phyloP scores from a whole-genome alignment of 805 yeast species.

The Myxozyma mucilagina region DNA sequence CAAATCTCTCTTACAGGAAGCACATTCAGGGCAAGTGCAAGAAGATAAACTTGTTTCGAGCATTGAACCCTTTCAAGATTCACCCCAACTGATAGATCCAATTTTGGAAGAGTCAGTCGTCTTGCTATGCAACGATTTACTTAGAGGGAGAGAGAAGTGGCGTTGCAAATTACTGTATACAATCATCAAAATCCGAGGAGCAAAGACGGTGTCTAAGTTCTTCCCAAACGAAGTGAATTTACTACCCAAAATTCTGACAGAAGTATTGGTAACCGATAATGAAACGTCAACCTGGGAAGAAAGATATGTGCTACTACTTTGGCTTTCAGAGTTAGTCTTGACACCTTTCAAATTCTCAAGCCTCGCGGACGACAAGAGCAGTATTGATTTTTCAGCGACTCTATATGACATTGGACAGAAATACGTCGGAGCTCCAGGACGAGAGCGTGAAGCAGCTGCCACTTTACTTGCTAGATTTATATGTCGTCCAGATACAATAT shows the following conservation, averaged over 20 bases:
- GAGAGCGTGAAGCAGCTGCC: conserved; percentile 57
- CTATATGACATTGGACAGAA: conserved; percentile 40
- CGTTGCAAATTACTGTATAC: conserved; percentile 52
- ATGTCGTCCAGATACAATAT: conserved; percentile 49
- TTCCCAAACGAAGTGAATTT: conserved; percentile 60
- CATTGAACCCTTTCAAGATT: conserved; percentile 28
- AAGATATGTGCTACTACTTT: conserved; percentile 89
- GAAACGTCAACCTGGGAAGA: conserved; percentile 96
- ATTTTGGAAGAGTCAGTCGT: conserved; percentile 12
- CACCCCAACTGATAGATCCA: conserved; percentile 26
- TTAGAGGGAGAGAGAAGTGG: conserved; percentile 16
- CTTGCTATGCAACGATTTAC: not conserved
- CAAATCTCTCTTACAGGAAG: not conserved
- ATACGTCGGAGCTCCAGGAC: conserved; percentile 51
- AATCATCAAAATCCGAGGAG: conserved; percentile 64
- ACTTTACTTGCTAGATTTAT: conserved; percentile 55
- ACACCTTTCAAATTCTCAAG: conserved; percentile 67
- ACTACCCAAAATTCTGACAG: conserved; percentile 44
- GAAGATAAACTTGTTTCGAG: not conserved
- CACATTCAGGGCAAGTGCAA: not conserved
- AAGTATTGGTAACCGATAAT: conserved; percentile 43
- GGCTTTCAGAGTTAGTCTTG: conserved; percentile 71
- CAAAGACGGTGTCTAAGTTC: conserved; percentile 59
- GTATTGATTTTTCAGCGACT: conserved; percentile 36
- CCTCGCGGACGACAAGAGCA: conserved; percentile 37